Conservation (phyloP, 2,329 filamentous ascomycete species). For the Chaetomiaceae sp. region DNA sequence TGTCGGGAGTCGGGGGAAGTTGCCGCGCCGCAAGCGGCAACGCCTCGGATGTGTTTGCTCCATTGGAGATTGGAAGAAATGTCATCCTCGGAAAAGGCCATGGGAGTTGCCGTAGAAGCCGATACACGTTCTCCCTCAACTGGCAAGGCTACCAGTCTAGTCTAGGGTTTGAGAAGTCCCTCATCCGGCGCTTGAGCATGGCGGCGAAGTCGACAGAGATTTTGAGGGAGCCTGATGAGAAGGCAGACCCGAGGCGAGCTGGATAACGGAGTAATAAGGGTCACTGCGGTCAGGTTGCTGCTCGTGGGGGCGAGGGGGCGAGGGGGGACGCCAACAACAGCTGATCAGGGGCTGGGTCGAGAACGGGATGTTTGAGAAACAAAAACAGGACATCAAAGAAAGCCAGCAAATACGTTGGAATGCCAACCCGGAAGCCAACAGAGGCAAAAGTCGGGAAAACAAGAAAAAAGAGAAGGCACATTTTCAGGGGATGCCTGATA, state of each 20-base stretch:
- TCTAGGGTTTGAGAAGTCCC: constrained; percentile 10
- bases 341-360: not conserved
- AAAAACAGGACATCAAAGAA: not conserved
- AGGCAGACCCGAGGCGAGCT: not conserved
- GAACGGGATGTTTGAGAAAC: not conserved
- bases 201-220: not conserved
- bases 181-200: constrained; percentile 10
- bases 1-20: not conserved
- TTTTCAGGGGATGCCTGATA: no score
- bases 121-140: not conserved
- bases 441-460: not conserved
- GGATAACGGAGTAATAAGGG: not conserved
- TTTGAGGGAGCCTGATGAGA: not conserved
- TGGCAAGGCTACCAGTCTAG: constrained; percentile 16
- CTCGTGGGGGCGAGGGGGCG: not conserved
- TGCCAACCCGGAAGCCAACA: not conserved
- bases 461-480: not conserved
- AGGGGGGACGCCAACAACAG: no score
- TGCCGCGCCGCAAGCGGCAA: not conserved
- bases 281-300: not conserved
- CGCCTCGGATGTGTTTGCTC: not conserved
- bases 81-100: constrained; percentile 1
- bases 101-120: not conserved
- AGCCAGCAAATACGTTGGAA: not conserved
- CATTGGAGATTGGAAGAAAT: not conserved